Percentiles rank a stretch among this genome's conserved stretches.
These are phyloP conservation scores for Alternaria sp. DNA, from an alignment of 2,329 filamentous ascomycete species.

Conservation along the genomic window DNA sequence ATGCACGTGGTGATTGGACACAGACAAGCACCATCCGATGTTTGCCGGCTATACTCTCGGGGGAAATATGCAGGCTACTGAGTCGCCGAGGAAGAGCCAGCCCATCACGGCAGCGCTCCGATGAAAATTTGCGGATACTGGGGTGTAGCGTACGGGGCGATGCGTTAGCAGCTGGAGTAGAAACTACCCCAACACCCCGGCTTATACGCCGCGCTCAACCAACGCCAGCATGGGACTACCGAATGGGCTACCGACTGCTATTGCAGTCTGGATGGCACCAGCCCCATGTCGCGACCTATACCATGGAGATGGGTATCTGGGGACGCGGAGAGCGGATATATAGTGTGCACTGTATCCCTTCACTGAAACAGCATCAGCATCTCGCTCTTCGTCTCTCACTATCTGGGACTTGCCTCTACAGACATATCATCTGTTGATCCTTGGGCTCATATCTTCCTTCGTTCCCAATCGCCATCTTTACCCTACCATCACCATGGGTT, in stretches of 20 bases:
- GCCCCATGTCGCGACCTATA: constrained; percentile 19
- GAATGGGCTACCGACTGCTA: constrained; percentile 17
- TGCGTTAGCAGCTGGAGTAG: constrained; percentile 23
- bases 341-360: constrained; percentile 22
- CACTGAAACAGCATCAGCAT: constrained; percentile 23
- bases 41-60: constrained; percentile 27
- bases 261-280: constrained; percentile 32
- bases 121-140: constrained; percentile 26
- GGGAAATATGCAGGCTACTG: constrained; percentile 10
- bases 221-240: constrained; percentile 22
- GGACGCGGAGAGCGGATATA: constrained; percentile 20
- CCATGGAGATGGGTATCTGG: constrained; percentile 8
- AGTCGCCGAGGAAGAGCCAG: constrained; percentile 13
- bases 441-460: not conserved
- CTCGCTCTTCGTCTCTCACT: constrained; percentile 21
- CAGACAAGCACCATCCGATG: constrained; percentile 3
- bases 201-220: constrained; percentile 18
- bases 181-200: constrained; percentile 16
- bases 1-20: constrained; percentile 19
- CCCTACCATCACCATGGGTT: constrained; percentile 24
- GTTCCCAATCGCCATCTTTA: not conserved
- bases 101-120: constrained; percentile 14
- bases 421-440: not conserved
- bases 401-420: constrained; percentile 15
- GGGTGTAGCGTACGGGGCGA: constrained; percentile 19